Conservation (phyloP, 2,329 filamentous ascomycete genomes). For the Trichoderma atrobrunneum region DNA sequence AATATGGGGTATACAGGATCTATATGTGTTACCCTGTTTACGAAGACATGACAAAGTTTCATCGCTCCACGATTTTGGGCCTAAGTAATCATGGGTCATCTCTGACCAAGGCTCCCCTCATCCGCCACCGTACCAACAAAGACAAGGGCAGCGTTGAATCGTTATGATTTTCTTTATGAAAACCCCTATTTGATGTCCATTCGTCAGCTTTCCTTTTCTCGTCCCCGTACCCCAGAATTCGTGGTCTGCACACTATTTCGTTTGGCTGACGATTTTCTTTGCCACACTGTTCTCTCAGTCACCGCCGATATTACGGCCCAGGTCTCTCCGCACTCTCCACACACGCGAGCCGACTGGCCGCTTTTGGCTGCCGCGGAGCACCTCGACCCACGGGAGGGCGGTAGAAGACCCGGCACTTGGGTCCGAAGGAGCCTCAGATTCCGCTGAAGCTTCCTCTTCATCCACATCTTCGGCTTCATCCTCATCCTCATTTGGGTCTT, state of each 20-base stretch:
- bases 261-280: neutral
- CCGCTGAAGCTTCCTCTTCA: neutral
- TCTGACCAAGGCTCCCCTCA: neutral
- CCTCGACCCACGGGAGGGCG: constrained; percentile 56
- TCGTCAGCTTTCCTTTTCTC: neutral
- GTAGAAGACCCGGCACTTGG: constrained; percentile 2
- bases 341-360: constrained; percentile 57
- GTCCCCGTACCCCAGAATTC: neutral
- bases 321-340: constrained; percentile 63
- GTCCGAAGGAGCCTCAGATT: neutral
- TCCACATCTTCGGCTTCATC: constrained; percentile 16
- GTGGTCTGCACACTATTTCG: neutral
- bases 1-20: neutral
- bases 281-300: neutral
- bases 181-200: neutral
- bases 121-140: neutral
- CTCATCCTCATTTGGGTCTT: constrained; percentile 36
- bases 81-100: constrained; percentile 15
- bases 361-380: constrained; percentile 52
- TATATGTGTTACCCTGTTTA: neutral
- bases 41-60: neutral
- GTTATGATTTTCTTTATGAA: neutral
- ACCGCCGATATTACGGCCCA: constrained; percentile 39
- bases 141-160: neutral
- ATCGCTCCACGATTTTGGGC: neutral